Conservation (phyloP, 495 filamentous ascomycete genomes). For the Bacidia rubella region DNA sequence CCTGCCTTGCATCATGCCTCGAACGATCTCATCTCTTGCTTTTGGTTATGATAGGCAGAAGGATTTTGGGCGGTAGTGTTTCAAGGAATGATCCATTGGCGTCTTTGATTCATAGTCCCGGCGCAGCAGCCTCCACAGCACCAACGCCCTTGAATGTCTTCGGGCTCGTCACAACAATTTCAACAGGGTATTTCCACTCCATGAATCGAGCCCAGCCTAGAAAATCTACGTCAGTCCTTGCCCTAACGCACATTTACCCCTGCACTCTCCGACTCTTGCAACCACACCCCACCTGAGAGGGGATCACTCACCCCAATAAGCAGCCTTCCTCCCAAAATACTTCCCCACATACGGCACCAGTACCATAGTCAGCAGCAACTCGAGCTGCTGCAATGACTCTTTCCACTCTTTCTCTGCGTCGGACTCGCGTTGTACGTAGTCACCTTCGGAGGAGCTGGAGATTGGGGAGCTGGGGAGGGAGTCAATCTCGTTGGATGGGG, state of each 20-base stretch:
- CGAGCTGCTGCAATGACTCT: constrained; percentile 80
- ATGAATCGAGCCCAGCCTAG: constrained; percentile 61
- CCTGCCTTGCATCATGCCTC: no score
- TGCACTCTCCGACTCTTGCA: not conserved
- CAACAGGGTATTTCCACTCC: constrained; percentile 66
- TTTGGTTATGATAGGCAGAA: not conserved
- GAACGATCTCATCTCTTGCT: no score
- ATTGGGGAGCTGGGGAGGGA: constrained; percentile 38
- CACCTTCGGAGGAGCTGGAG: constrained; percentile 44
- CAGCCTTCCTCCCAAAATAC: constrained; percentile 82
- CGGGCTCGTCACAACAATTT: constrained; percentile 43
- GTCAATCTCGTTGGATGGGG: constrained; percentile 32
- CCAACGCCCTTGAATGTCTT: constrained; percentile 51
- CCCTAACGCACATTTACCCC: not conserved
- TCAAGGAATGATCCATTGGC: not conserved
- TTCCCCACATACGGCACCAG: constrained; percentile 86
- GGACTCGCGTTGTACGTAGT: constrained; percentile 37
- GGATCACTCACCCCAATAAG: constrained; percentile 74
- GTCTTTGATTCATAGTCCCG: not conserved
- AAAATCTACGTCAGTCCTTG: not conserved
- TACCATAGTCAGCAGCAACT: constrained; percentile 86
- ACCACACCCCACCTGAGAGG: not conserved
- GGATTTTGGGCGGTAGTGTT: not conserved
- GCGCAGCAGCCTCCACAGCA: constrained; percentile 52
- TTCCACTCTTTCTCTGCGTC: constrained; percentile 92